Evolutionary conservation across 306 rosid genomes (phyloP).

Genomic region (Heteromeles arbutifolia): DNA sequence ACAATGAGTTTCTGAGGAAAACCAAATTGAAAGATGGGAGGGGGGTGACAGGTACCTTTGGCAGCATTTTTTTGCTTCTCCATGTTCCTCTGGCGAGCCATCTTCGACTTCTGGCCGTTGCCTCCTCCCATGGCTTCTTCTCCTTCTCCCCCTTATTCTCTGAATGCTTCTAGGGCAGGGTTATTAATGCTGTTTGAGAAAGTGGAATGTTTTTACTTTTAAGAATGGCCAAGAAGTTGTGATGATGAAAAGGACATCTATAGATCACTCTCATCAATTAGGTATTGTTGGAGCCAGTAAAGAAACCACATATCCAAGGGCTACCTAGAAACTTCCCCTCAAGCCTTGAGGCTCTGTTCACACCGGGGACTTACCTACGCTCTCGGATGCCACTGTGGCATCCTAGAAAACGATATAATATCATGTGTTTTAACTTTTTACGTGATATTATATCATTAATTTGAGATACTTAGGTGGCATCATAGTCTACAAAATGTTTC

Average conservation of each 20-base stretch:
- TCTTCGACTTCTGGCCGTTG: slow-evolving; percentile 42
- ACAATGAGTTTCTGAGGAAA: background rate
- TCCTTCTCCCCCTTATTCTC: background rate
- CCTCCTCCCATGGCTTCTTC: slow-evolving; percentile 42
- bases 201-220: background rate
- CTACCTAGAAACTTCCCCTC: background rate
- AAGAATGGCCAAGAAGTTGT: background rate
- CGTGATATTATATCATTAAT: too few species aligned
- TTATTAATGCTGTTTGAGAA: background rate
- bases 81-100: slow-evolving; percentile 44
- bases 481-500: background rate
- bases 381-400: too few species aligned
- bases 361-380: background rate
- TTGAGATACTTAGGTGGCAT: too few species aligned
- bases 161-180: background rate
- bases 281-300: background rate
- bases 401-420: too few species aligned
- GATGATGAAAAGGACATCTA: background rate
- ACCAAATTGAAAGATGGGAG: background rate
- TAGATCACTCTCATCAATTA: background rate
- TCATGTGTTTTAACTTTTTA: too few species aligned
- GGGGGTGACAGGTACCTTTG: slow-evolving; percentile 12
- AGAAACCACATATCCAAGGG: background rate
- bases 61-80: slow-evolving; percentile 40
- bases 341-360: background rate